A percentile compares a stretch with the other conserved stretches of the same genome.
phyloP scores from a whole-genome alignment of 2,329 filamentous ascomycete species.

The Allantophomopsis lycopodina region DNA sequence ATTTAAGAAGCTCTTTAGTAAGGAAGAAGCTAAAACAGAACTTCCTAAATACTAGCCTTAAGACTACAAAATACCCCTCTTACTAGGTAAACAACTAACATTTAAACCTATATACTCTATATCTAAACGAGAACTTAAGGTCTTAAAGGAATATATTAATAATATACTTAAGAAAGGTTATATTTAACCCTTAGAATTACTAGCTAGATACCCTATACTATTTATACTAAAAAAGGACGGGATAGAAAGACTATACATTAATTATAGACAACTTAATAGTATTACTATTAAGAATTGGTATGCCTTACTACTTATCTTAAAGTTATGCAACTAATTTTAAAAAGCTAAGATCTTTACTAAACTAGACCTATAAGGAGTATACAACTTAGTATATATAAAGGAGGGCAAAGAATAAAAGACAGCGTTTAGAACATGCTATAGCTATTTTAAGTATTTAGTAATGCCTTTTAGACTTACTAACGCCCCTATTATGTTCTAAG shows the following conservation, averaged over 20 bases:
- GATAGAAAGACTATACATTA: conserved; percentile 17
- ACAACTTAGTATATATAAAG: conserved; percentile 9
- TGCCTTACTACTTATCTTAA: conserved; percentile 16
- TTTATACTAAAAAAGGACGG: conserved; percentile 19
- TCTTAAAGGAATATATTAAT: conserved; percentile 8
- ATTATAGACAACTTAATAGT: conserved; percentile 21
- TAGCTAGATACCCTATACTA: conserved; percentile 4
- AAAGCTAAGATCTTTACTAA: conserved; percentile 16
- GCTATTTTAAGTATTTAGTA: too few species aligned
- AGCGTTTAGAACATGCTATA: conserved; percentile 14
- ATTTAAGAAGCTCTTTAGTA: too few species aligned
- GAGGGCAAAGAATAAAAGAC: conserved; percentile 20
- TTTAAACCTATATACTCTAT: too few species aligned
- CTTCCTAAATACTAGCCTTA: too few species aligned
- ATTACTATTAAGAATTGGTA: conserved; percentile 21
- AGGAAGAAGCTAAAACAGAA: too few species aligned
- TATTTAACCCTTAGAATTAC: conserved; percentile 10
- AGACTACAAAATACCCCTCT: too few species aligned
- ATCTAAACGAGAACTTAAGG: conserved; percentile 2
- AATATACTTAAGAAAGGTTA: conserved; percentile 7
- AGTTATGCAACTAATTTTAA: conserved; percentile 15
- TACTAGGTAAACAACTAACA: too few species aligned
- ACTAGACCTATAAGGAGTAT: conserved; percentile 18
- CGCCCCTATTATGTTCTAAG: too few species aligned
- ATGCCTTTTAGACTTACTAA: too few species aligned